Evolutionary conservation across 2,329 filamentous ascomycete species (phyloP), one percentile per base, ranked within the genome.

Genomic region (Cladosporium sp.): DNA sequence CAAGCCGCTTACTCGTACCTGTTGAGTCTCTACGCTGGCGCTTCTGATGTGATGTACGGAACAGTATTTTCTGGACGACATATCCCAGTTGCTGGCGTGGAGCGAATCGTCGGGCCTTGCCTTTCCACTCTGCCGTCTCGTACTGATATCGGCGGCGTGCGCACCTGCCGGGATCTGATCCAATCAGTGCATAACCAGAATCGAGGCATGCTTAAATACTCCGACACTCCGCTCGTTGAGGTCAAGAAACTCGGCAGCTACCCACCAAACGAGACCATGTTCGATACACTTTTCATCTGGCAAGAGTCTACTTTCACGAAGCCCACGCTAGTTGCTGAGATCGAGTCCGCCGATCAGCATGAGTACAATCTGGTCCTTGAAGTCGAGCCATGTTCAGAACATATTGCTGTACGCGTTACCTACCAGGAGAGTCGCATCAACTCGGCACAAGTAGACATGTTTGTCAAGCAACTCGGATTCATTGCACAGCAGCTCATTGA

Each of bases 51-150:
- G 1, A 81, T 88, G 0, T 85, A 96, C 47, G 93, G 93, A 0
- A 90, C 88, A 1, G 91, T 97, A 4, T 90, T 91, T 14, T 96
- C 93, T 11, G 93, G 93, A 1, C 85, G 93, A 64, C 92, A 90
- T 1, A 77, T 93, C n/a, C 86, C 91, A 0, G 75, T 97, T 2
- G 74, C 83, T 4, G 86, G 84, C 0, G 87, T 96, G 38, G 92
- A 96, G 68, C 81, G 85, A 1, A 85, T 93, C 3, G 81, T 94
- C 65, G 93, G 93, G 0, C 93, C 93, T 11, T 95, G 91, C 71
- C 88, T 97, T 60, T 82, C 88, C 1, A 90, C 91, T 0, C 78
- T 95, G 7, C 93, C 93, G 1, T 80, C 92, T 1, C 84, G 92
- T n/a, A 77, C 89, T 4, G 82, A 91, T 66, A 36, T 63, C 12